These are phyloP conservation scores for Penicillium odoratum DNA, from an alignment of 495 filamentous ascomycete genomes.

Conservation along the genomic window DNA sequence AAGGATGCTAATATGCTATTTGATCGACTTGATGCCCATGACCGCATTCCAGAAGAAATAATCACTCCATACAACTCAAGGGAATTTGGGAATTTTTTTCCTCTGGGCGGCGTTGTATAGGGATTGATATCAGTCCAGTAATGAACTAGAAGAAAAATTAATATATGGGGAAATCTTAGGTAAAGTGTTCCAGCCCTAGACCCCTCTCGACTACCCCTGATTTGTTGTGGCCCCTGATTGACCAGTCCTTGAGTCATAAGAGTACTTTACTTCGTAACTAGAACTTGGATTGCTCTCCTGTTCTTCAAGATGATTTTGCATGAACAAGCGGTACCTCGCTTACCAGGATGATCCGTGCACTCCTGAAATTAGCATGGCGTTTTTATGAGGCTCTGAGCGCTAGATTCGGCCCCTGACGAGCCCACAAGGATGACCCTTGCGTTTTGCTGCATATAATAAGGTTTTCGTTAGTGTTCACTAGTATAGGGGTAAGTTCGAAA, in stretches of 20 bases:
- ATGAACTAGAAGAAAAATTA: constrained; percentile 53
- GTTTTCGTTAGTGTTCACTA: background rate
- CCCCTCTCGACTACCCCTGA: too few species aligned
- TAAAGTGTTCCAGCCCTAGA: too few species aligned
- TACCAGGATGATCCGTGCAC: background rate
- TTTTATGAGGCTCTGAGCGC: background rate
- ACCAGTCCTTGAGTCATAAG: too few species aligned
- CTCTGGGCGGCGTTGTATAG: constrained; percentile 63
- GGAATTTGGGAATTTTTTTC: constrained; percentile 16
- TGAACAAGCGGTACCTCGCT: background rate
- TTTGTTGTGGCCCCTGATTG: too few species aligned
- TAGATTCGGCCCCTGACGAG: background rate
- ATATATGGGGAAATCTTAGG: too few species aligned
- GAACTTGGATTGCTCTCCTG: too few species aligned
- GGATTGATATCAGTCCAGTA: constrained; percentile 78
- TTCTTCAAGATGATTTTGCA: too few species aligned
- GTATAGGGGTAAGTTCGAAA: background rate
- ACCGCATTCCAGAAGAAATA: constrained; percentile 25
- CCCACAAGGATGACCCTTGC: background rate
- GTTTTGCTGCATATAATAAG: background rate
- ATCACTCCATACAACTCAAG: background rate
- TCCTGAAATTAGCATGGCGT: background rate
- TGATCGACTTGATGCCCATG: constrained; percentile 26
- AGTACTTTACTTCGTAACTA: too few species aligned
- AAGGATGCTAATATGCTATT: constrained; percentile 3